Conservation (phyloP, 768 basidiomycete genomes). For the Pholiota conissans region DNA sequence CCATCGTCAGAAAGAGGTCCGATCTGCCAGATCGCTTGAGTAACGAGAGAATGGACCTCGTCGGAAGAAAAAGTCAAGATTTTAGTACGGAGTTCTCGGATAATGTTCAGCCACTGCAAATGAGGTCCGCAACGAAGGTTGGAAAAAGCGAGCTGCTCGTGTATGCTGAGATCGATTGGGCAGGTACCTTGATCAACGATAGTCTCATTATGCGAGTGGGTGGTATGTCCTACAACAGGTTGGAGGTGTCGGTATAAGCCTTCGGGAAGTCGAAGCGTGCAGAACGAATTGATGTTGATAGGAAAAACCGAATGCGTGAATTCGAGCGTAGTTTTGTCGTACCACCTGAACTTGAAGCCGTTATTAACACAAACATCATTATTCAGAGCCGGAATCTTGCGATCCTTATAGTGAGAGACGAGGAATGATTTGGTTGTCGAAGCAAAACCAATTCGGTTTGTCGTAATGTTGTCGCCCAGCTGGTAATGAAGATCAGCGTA, state of each 20-base stretch:
- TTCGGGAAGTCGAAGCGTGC: constrained; percentile 29
- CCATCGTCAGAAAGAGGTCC: constrained; percentile 11
- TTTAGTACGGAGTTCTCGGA: constrained; percentile 40
- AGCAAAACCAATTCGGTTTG: constrained; percentile 31
- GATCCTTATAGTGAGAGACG: constrained; percentile 28
- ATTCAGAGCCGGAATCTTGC: constrained; percentile 14
- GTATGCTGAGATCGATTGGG: constrained; percentile 36
- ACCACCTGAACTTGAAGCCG: constrained; percentile 29
- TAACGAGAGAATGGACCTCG: constrained; percentile 42
- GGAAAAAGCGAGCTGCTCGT: constrained; percentile 47
- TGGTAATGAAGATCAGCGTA: constrained; percentile 8
- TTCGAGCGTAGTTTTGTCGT: constrained; percentile 18
- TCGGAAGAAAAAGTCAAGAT: constrained; percentile 36
- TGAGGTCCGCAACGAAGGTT: constrained; percentile 42
- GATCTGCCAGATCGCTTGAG: constrained; percentile 45
- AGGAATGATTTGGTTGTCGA: constrained; percentile 34
- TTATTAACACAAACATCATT: constrained; percentile 26
- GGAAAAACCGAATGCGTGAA: constrained; percentile 18
- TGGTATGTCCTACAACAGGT: constrained; percentile 31
- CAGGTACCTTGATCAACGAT: constrained; percentile 42
- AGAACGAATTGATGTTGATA: constrained; percentile 18
- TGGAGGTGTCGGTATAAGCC: constrained; percentile 35
- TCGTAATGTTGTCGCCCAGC: constrained; percentile 8
- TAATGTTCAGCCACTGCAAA: constrained; percentile 53
- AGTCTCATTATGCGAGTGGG: constrained; percentile 43